A percentile compares a stretch with the other conserved stretches of the same genome.
These are phyloP conservation scores for Calocybe indica DNA, from an alignment of 768 basidiomycete genomes.

Conservation along the genomic window DNA sequence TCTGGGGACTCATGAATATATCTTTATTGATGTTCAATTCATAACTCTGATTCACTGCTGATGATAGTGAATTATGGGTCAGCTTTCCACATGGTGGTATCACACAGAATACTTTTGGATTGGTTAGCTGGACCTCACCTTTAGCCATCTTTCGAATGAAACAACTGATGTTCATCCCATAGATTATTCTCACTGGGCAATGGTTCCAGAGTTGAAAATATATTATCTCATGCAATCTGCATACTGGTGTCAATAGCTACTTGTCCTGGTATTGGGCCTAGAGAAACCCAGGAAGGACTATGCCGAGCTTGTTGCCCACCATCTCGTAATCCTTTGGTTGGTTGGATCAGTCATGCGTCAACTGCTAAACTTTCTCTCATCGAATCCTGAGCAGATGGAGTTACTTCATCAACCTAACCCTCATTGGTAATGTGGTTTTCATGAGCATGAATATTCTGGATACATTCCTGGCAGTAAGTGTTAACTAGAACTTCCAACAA, in stretches of 20 bases:
- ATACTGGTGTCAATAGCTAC: slow-evolving; percentile 92
- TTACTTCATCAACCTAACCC: slow-evolving; percentile 71
- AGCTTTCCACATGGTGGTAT: slow-evolving; percentile 83
- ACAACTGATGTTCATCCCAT: neutral
- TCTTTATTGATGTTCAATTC: neutral
- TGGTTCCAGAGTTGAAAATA: slow-evolving; percentile 77
- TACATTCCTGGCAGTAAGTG: slow-evolving; percentile 71
- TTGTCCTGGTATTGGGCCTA: slow-evolving; percentile 76
- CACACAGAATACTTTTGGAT: slow-evolving; percentile 81
- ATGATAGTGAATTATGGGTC: slow-evolving; percentile 71
- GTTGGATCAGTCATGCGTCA: slow-evolving; percentile 53
- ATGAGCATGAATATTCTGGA: slow-evolving; percentile 98
- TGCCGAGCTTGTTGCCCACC: slow-evolving; percentile 80
- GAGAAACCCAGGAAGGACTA: slow-evolving; percentile 97
- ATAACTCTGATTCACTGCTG: slow-evolving; percentile 4
- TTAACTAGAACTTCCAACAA: neutral
- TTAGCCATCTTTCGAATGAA: neutral
- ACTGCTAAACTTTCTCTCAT: neutral
- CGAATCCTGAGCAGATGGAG: slow-evolving; percentile 58
- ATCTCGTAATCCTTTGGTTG: slow-evolving; percentile 92
- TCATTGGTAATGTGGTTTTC: slow-evolving; percentile 87
- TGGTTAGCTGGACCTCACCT: slow-evolving; percentile 32
- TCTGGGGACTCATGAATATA: slow-evolving; percentile 73
- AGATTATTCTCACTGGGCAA: slow-evolving; percentile 89
- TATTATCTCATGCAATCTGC: slow-evolving; percentile 93